Percentiles rank a stretch among this genome's conserved stretches.
These are phyloP conservation scores for Gardenia jasminoides DNA, from an alignment of 257 asterid species.

Conservation along the genomic window DNA sequence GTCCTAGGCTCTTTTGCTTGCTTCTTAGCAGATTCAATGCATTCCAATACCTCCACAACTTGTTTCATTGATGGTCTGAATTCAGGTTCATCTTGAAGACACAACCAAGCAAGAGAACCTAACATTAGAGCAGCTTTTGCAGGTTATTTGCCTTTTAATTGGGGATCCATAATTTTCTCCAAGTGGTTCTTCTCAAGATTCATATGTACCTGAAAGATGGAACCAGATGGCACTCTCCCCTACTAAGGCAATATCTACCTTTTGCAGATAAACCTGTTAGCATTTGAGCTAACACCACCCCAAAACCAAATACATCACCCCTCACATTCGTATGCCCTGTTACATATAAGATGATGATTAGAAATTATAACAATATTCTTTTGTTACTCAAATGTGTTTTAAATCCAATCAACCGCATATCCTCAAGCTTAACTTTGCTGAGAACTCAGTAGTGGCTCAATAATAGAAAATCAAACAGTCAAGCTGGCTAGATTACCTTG, in stretches of 20 bases:
- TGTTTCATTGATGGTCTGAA: slow-evolving; percentile 60
- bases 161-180: slow-evolving; percentile 53
- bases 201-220: slow-evolving; percentile 32
- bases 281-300: slow-evolving; percentile 59
- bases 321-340: slow-evolving; percentile 20
- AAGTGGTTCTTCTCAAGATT: slow-evolving; percentile 35
- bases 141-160: slow-evolving; percentile 54
- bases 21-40: slow-evolving; percentile 23
- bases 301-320: slow-evolving; percentile 61
- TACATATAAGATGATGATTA: neutral
- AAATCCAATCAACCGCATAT: neutral
- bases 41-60: slow-evolving; percentile 45
- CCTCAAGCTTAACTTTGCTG: too few species aligned
- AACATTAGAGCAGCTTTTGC: slow-evolving; percentile 41
- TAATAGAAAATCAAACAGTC: too few species aligned
- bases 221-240: slow-evolving; percentile 38
- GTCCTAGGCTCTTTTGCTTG: slow-evolving; percentile 38
- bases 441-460: too few species aligned
- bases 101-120: slow-evolving; percentile 49
- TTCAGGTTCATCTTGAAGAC: slow-evolving; percentile 53
- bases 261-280: slow-evolving; percentile 57
- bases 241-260: slow-evolving; percentile 38
- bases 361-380: neutral
- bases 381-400: too few species aligned
- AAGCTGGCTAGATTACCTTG: slow-evolving; percentile 40